Evolutionary conservation across 139 green algal genomes (phyloP), one percentile per base, ranked within the genome.

Genomic region (Picochlorum sp.): DNA sequence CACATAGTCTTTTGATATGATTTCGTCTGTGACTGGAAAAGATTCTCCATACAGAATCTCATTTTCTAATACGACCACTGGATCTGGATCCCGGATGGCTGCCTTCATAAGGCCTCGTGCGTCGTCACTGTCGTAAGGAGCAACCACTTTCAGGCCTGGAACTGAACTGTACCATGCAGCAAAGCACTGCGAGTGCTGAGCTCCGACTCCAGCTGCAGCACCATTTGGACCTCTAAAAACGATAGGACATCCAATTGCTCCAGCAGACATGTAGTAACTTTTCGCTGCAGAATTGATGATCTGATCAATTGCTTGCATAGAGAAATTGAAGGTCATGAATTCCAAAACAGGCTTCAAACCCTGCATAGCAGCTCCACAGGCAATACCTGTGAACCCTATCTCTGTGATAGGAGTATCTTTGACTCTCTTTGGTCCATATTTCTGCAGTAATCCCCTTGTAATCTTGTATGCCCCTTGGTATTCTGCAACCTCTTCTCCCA

Each of bases 271-370:
- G 84, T 98, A 99, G 54, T 95, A 67, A 7, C 89, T 95, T 83
- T 99, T 99, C 26, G 92, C 94, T 4, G 94, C 91, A 15, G 83
- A 94, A 83, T 99, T 99, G 67, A 99, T 82, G 63, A 99, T 95
- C 57, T 99, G 94, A 68, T 98, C 94, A 31, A 98, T 95, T 51
- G 93, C 92, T 81, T 95, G 93, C 88, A 98, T 92, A 21, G 94
- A 82, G 70, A 99, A 99, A 80, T 99, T 99, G 69, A 92, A 99
- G 11, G 94, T 99, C 94, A 99, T 99, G 77, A 99, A 99, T 80
- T 99, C 94, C 31, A 94, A 84, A 15, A 99, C 78, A 20, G 94
- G 94, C 44, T 79, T 81, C 38, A 97, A 65, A 7, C 94, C 94
- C 11, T 86, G 81, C 57, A 98, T 92, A 1, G 88, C 94, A 2